A percentile compares a stretch with the other conserved stretches of the same genome.
Conservation (phyloP, 179 eudicot species). For the Sideroxylon spinosum region DNA sequence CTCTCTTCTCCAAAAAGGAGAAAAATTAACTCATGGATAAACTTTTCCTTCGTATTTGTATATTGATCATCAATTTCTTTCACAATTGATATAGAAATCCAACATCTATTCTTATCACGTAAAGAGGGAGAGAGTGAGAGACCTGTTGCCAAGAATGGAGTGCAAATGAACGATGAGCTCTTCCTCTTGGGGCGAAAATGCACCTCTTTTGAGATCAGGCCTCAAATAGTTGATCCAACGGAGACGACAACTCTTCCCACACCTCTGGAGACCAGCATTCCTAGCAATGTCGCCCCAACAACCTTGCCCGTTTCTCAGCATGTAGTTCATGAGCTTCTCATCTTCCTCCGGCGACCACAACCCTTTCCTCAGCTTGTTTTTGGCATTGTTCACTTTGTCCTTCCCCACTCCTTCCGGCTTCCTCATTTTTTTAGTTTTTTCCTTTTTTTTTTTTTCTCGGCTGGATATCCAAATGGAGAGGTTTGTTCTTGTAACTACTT, state of each 20-base stretch:
- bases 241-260: constrained; percentile 79
- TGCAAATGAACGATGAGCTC: constrained; percentile 72
- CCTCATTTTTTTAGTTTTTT: constrained; percentile 26
- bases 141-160: constrained; percentile 84
- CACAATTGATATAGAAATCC: too few species aligned
- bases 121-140: neutral
- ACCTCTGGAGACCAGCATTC: constrained; percentile 72
- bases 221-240: constrained; percentile 82
- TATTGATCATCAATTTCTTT: too few species aligned
- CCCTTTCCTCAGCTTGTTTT: constrained; percentile 60
- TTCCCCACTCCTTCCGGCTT: constrained; percentile 33
- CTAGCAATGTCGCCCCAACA: constrained; percentile 89
- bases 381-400: constrained; percentile 19
- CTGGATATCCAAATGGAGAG: neutral
- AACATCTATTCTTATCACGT: too few species aligned
- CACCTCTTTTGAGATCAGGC: constrained; percentile 86
- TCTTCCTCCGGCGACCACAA: constrained; percentile 92
- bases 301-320: constrained; percentile 79
- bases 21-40: too few species aligned
- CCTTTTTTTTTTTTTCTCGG: neutral
- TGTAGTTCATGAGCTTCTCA: constrained; percentile 71
- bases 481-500: constrained; percentile 20
- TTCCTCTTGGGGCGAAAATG: constrained; percentile 80
- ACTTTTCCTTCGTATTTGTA: too few species aligned
- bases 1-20: too few species aligned